Conservation (phyloP, 1,284 basidiomycete species). For the Malassezia japonica region DNA sequence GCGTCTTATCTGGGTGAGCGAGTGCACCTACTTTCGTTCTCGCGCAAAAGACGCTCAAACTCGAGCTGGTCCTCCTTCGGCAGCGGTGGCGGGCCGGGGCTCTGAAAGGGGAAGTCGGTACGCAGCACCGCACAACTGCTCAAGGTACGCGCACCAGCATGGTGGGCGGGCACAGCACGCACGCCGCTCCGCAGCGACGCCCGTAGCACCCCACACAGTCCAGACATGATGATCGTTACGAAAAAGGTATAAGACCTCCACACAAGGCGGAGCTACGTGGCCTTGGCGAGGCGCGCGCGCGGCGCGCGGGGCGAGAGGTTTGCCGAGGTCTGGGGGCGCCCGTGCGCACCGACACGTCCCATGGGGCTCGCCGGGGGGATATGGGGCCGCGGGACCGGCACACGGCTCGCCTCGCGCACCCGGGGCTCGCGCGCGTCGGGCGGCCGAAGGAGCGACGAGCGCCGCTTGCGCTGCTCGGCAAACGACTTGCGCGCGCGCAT, state of each 20-base stretch:
- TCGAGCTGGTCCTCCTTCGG: constrained; percentile 49
- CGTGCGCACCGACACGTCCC: not conserved
- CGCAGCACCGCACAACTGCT: no score
- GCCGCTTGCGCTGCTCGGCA: constrained; percentile 5
- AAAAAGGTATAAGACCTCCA: no score
- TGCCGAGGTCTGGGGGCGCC: not conserved
- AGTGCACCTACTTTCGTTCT: constrained; percentile 35
- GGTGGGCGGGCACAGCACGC: no score
- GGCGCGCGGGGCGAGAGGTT: not conserved
- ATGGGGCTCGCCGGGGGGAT: not conserved
- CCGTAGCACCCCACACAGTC: no score
- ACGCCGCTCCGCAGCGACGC: no score
- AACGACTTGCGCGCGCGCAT: not conserved
- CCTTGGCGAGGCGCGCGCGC: not conserved
- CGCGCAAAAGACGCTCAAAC: constrained; percentile 48
- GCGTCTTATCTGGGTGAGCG: constrained; percentile 11
- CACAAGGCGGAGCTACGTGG: no score
- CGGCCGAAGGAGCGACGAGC: constrained; percentile 13
- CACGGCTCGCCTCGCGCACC: not conserved
- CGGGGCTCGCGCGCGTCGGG: not conserved
- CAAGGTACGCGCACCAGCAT: no score
- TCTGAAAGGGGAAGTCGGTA: constrained; percentile 28
- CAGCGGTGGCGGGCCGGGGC: constrained; percentile 47
- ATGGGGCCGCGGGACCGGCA: not conserved
- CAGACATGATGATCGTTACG: no score